Evolutionary conservation across 2,329 filamentous ascomycete species (phyloP), one percentile per base, ranked within the genome.

Genomic region (Neonectria ditissima): DNA sequence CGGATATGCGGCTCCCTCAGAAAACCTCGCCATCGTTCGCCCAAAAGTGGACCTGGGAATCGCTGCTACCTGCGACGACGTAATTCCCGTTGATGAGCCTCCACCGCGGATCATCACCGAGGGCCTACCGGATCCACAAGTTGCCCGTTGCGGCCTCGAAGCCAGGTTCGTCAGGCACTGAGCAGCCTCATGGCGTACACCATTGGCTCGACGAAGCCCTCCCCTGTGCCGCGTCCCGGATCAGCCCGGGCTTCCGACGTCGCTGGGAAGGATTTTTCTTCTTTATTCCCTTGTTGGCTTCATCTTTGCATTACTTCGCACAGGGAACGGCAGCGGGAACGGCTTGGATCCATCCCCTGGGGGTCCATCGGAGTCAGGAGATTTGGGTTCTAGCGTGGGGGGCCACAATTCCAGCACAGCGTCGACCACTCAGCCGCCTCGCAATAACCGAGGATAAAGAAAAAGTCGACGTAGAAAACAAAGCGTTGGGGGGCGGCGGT

Each of bases 381-480:
- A 66, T 62, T 65, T 62, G 47, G 48, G 55, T 63, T 48, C 45
- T 55, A 37, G 32, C 43, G 48, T 54, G 44, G 41, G 52, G 47
- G 52, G 47, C 62, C 65, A 55, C 52, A 54, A 62, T 52, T 45
- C 22, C 61, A 41, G 8, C n/a, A 41, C 62, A 44, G 48, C 56
- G 63, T 69, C 58, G 58, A 52, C 65, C 62, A 20, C 22, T 57
- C 39, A 56, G 53, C 28, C 51, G 55, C 44, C 32, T 56, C 61
- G 52, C 57, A 55, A 69, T 72, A 73, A 70, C 70, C 70, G 70
- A 72, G 70, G 70, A 73, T 73, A 73, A 71, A 43, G 45, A 24
- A 39, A 57, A 54, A 20, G 9, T 48, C 37, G 34, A 41, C 11
- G 26, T 59, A 26, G 24, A 47, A 30, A 32, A 34, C 53, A 39